Conservation (phyloP, 1,284 basidiomycete species). For the Ustilago crameri region DNA sequence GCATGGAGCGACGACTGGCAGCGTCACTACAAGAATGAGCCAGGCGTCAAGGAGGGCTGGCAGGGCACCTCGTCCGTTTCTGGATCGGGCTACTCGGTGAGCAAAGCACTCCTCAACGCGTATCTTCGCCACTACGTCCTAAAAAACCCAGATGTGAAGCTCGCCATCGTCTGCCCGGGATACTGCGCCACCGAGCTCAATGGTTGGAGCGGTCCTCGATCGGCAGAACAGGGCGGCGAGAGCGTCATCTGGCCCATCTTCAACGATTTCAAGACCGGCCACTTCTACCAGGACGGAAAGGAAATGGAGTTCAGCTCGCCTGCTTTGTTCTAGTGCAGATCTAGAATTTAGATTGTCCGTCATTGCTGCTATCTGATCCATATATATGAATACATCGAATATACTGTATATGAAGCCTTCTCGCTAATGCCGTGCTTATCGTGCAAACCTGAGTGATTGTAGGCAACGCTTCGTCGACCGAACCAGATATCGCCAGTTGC, state of each 20-base stretch:
- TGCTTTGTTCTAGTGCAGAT: background rate
- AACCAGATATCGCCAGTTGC: no score
- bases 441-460: no score
- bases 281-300: constrained; percentile 20
- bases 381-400: no score
- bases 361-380: background rate
- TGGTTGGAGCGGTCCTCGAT: constrained; percentile 2
- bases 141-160: background rate
- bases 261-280: constrained; percentile 14
- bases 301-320: background rate
- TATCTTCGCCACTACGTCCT: constrained; percentile 11
- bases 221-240: constrained; percentile 15
- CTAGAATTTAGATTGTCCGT: background rate
- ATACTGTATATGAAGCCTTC: no score
- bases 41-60: constrained; percentile 9
- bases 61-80: background rate
- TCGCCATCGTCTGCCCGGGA: constrained; percentile 21
- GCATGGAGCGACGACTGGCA: constrained; percentile 18
- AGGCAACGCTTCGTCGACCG: no score
- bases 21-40: constrained; percentile 2
- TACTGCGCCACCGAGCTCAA: constrained; percentile 27
- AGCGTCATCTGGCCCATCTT: constrained; percentile 23
- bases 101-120: constrained; percentile 17
- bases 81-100: constrained; percentile 9
- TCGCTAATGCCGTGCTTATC: no score